Evolutionary conservation across 768 basidiomycete species (phyloP), one percentile per base, ranked within the genome.

Genomic region (Scleroderma citrinum): DNA sequence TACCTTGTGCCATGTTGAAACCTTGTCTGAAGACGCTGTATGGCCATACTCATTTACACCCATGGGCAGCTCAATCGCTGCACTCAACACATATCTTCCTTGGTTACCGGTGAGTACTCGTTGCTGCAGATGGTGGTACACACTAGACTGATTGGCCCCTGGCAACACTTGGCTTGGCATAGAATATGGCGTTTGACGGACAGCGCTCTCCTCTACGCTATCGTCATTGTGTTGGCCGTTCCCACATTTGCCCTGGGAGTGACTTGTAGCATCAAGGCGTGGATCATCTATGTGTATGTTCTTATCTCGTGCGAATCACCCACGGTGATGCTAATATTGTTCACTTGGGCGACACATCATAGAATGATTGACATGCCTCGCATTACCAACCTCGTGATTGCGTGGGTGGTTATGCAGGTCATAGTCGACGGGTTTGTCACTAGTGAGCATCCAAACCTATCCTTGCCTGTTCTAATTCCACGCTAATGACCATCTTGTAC

Each of bases 1-100:
- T n/a, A n/a, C n/a, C n/a, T n/a, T n/a, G n/a, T n/a, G n/a, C n/a
- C n/a, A n/a, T n/a, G n/a, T n/a, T n/a, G n/a, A n/a, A 23, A 16
- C 10, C 6, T 19, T 10, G 13, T 54, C 45, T 40, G 7, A 52
- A 74, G 71, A 57, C 37, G 69, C 72, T 40, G 63, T 63, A 17
- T 77, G 76, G 74, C 71, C 70, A 2, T 73, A 75, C 41, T 71
- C 75, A 1, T 74, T 77, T 51, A 76, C 75, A 0, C 72, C 76
- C 7, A 65, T 69, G 23, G 75, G 74, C 11, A 76, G 73, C 3
- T 61, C 74, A 1, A 51, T 71, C 7, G 71, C 72, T 19, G 75
- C 75, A 1, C 59, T 76, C 76, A 14, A 73, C 76, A 1, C 76
- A 78, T 53, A 51, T 58, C 31, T 77, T 77, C 62, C 63, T 77